Base-by-base conservation (phyloP, 2,329 filamentous ascomycete genomes). In the Colletotrichum magnum region DNA sequence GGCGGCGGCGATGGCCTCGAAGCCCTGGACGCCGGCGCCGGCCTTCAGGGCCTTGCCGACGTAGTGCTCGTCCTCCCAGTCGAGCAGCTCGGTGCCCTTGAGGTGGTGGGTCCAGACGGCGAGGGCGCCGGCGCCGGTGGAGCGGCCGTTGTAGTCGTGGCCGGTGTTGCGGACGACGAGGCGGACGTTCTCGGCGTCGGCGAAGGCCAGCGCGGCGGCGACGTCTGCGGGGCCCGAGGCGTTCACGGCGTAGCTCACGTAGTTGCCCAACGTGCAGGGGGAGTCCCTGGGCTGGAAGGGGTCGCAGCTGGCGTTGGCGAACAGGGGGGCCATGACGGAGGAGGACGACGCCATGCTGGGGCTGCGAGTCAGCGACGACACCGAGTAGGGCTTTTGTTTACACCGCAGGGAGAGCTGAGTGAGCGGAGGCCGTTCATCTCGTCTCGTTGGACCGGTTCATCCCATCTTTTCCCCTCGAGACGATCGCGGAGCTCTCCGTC, bases 1-100 rank as follows among this genome's bases (percentile, higher is more conserved):
- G 2, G 85, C 84, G 28, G 81, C 77, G 24, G 78, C 75, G 28
- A 86, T 80, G 1, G 83, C 79, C 54, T 87, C 69, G 85, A 82
- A 39, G 2, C 69, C 87, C 45, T 83, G 79, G 0, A 89, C 81
- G 48, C 89, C 89, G 4, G 88, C 84, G 3, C 84, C 87, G 32
- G 90, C 73, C 41, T 82, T 86, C 24, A 88, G 78, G 0, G 87
- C 87, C 24, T 79, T 79, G 13, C 88, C 88, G 1, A 69, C 76
- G 75, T 90, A 91, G 48, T 78, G 26, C 7, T 47, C 64, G 6
- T 68, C 58, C 5, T 52, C 64, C 63, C 64, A 70, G 47, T 70
- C 64, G 52, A 81, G 73, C 70, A 84, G 80, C 41, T 82, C 69
- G 32, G 82, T 80, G 26, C 79, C 73, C 59, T 86, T 86, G 12